Evolutionary conservation across 2,329 filamentous ascomycete genomes (phyloP).

Genomic region (Zymoseptoria tritici): DNA sequence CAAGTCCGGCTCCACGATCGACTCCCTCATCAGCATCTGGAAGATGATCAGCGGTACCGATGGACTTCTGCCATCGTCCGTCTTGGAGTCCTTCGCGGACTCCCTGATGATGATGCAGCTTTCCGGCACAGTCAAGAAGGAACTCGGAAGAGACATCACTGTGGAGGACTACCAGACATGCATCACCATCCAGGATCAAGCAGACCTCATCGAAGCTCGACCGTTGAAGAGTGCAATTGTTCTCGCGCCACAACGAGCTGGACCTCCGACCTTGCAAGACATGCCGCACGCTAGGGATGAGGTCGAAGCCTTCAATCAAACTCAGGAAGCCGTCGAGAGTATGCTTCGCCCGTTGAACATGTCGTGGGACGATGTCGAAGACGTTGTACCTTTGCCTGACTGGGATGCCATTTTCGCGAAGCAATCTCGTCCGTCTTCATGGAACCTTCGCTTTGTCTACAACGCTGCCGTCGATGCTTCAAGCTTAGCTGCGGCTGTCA

Average conservation of each 20-base stretch:
- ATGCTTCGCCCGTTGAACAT: constrained; percentile 21
- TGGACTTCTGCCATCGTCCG: constrained; percentile 16
- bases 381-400: constrained; percentile 28
- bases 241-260: constrained; percentile 18
- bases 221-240: constrained; percentile 13
- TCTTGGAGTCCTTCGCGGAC: constrained; percentile 26
- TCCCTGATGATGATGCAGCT: constrained; percentile 32
- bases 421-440: constrained; percentile 23
- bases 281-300: constrained; percentile 25
- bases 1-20: constrained; percentile 23
- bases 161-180: constrained; percentile 29
- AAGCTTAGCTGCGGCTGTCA: constrained; percentile 21
- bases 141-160: constrained; percentile 26
- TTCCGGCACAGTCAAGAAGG: constrained; percentile 27
- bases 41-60: constrained; percentile 26
- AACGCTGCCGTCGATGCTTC: constrained; percentile 17
- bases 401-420: constrained; percentile 29
- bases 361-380: constrained; percentile 29
- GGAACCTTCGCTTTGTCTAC: constrained; percentile 28
- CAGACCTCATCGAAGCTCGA: constrained; percentile 24
- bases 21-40: constrained; percentile 27
- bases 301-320: constrained; percentile 17
- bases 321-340: constrained; percentile 18
- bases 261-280: constrained; percentile 24
- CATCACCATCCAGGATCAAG: constrained; percentile 26